phyloP scores from a whole-genome alignment of 2,329 filamentous ascomycete genomes.

The Escovopsis sp. region DNA sequence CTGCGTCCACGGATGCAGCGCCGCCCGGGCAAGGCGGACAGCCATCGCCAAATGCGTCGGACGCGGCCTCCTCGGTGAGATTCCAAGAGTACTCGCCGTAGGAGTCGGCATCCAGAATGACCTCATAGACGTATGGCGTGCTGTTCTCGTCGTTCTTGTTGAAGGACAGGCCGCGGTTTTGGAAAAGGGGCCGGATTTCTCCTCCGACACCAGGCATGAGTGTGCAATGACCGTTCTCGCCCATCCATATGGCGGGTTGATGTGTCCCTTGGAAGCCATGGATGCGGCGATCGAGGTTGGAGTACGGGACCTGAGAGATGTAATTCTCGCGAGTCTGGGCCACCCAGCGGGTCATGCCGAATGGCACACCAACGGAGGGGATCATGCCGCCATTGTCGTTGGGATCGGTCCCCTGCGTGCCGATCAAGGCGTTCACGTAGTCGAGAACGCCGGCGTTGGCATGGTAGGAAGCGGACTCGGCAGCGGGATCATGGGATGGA shows the following conservation, averaged over 20 bases:
- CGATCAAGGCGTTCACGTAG: slow-evolving; percentile 20
- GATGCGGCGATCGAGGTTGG: slow-evolving; percentile 26
- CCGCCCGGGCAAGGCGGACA: slow-evolving; percentile 21
- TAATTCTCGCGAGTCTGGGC: slow-evolving; percentile 33
- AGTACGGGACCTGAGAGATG: slow-evolving; percentile 33
- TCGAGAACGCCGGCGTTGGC: slow-evolving; percentile 15
- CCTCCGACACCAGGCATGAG: slow-evolving; percentile 24
- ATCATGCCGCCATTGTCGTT: slow-evolving; percentile 23
- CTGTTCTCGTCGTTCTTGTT: slow-evolving; percentile 27
- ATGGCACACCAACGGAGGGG: slow-evolving; percentile 23
- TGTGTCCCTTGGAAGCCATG: slow-evolving; percentile 36
- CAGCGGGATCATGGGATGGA: neutral
- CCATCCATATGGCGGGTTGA: slow-evolving; percentile 39
- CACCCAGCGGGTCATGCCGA: slow-evolving; percentile 38
- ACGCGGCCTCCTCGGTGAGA: slow-evolving; percentile 17
- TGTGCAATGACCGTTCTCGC: slow-evolving; percentile 31
- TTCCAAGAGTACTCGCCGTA: slow-evolving; percentile 18
- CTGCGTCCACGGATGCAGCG: slow-evolving; percentile 2
- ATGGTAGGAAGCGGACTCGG: slow-evolving; percentile 11
- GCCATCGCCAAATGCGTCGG: slow-evolving; percentile 23
- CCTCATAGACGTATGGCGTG: slow-evolving; percentile 31
- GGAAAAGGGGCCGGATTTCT: slow-evolving; percentile 19
- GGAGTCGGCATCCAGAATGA: slow-evolving; percentile 24
- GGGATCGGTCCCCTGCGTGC: slow-evolving; percentile 17
- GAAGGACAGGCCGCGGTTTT: slow-evolving; percentile 26